Conservation (phyloP, 2,329 filamentous ascomycete species). For the Paraphaeosphaeria minitans region DNA sequence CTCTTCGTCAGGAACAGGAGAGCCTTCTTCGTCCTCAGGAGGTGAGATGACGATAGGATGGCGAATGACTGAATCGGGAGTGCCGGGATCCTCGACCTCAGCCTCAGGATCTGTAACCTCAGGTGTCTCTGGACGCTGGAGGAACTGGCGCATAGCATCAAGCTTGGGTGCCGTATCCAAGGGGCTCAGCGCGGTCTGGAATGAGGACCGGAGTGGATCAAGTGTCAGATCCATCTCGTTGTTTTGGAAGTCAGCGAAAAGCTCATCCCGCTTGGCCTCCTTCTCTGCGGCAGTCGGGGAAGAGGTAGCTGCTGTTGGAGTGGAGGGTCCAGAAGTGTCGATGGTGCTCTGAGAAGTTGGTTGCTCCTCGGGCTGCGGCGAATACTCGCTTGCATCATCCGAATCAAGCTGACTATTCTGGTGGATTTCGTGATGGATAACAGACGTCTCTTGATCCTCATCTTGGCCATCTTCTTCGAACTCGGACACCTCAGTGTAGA, state of each 20-base stretch:
- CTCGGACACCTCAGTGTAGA: slow-evolving; percentile 59
- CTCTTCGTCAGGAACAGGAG: slow-evolving; percentile 76
- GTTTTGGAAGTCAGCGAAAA: slow-evolving; percentile 57
- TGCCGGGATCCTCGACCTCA: slow-evolving; percentile 62
- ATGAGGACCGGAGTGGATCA: slow-evolving; percentile 57
- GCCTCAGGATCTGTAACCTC: slow-evolving; percentile 42
- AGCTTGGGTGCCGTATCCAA: slow-evolving; percentile 44
- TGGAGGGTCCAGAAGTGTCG: slow-evolving; percentile 52
- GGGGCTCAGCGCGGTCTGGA: slow-evolving; percentile 35
- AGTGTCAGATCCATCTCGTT: slow-evolving; percentile 62
- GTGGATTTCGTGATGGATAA: slow-evolving; percentile 59
- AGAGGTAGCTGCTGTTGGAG: slow-evolving; percentile 47
- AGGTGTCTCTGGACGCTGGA: slow-evolving; percentile 59
- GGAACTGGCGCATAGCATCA: slow-evolving; percentile 46
- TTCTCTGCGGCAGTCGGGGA: slow-evolving; percentile 37
- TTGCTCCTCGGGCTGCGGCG: slow-evolving; percentile 49
- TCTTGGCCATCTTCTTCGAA: slow-evolving; percentile 50
- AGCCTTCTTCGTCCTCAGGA: slow-evolving; percentile 56
- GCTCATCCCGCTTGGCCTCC: slow-evolving; percentile 44
- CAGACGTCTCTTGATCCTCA: slow-evolving; percentile 55
- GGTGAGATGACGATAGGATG: slow-evolving; percentile 62
- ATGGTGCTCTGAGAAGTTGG: slow-evolving; percentile 42
- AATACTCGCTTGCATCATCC: slow-evolving; percentile 65
- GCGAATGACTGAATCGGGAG: slow-evolving; percentile 89
- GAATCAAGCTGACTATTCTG: slow-evolving; percentile 47